A percentile compares a stretch with the other conserved stretches of the same genome.
These are phyloP conservation scores for Zymoseptoria tritici DNA, from an alignment of 2,329 filamentous ascomycete species.

Conservation along the genomic window DNA sequence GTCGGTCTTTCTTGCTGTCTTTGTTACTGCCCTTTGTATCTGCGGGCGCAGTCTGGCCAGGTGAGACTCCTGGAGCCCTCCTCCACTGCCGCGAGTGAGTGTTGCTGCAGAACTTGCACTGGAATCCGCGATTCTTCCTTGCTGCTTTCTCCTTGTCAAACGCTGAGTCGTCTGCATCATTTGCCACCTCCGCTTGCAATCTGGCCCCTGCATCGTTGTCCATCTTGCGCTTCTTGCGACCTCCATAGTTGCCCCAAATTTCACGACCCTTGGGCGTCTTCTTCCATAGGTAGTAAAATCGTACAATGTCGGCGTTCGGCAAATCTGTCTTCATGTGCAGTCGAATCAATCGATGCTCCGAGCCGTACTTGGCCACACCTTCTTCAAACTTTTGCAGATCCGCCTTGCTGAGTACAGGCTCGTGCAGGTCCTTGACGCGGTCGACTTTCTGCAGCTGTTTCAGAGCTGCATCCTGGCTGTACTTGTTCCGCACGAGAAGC, in stretches of 20 bases:
- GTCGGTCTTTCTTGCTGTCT: slow-evolving; percentile 70
- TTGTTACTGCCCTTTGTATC: slow-evolving; percentile 47
- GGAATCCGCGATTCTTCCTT: slow-evolving; percentile 71
- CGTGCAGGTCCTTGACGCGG: slow-evolving; percentile 65
- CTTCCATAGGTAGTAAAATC: slow-evolving; percentile 98
- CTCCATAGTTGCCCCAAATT: slow-evolving; percentile 83
- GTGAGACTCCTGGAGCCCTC: slow-evolving; percentile 69
- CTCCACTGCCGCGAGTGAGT: slow-evolving; percentile 83
- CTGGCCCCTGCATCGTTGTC: slow-evolving; percentile 58
- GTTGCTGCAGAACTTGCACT: slow-evolving; percentile 87
- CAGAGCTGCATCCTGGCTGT: slow-evolving; percentile 63
- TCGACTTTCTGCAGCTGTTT: slow-evolving; percentile 61
- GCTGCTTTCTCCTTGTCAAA: slow-evolving; percentile 83
- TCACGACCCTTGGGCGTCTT: slow-evolving; percentile 78
- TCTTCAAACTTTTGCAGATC: slow-evolving; percentile 91
- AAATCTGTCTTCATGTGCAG: slow-evolving; percentile 73
- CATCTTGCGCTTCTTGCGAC: slow-evolving; percentile 74
- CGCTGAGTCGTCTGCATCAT: slow-evolving; percentile 88
- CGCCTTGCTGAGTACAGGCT: slow-evolving; percentile 68
- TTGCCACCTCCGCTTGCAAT: slow-evolving; percentile 83
- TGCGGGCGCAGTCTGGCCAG: slow-evolving; percentile 55
- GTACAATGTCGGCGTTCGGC: slow-evolving; percentile 70
- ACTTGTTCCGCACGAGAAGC: slow-evolving; percentile 63
- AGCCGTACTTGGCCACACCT: slow-evolving; percentile 80
- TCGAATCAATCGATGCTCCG: slow-evolving; percentile 75